Evolutionary conservation across 2,329 filamentous ascomycete genomes (phyloP).

Genomic region (Fusarium ambrosium): DNA sequence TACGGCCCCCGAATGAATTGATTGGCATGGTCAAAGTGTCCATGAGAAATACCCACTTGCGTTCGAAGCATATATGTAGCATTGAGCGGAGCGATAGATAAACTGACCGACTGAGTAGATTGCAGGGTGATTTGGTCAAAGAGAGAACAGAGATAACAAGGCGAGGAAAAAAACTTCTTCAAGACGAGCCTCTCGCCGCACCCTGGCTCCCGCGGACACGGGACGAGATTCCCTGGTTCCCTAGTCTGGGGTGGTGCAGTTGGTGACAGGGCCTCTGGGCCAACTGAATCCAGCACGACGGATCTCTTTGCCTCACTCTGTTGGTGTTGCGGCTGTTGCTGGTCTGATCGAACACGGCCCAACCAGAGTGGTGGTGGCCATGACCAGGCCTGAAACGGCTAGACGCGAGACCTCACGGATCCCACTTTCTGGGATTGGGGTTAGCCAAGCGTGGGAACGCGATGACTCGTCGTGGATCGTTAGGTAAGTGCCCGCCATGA

Average conservation of each 20-base stretch:
- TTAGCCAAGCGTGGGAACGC: conserved; percentile 19
- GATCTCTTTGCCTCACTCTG: conserved; percentile 40
- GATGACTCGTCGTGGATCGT: conserved; percentile 40
- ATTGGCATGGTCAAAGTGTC: conserved; percentile 30
- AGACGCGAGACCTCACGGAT: conserved; percentile 24
- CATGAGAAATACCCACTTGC: conserved; percentile 19
- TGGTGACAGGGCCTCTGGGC: conserved; percentile 31
- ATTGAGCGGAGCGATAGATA: conserved; percentile 13
- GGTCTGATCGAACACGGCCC: conserved; percentile 34
- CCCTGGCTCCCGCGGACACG: conserved; percentile 35
- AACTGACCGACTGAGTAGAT: conserved; percentile 6
- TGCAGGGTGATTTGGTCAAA: conserved; percentile 7
- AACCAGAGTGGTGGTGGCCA: conserved; percentile 36
- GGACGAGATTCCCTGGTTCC: conserved; percentile 37
- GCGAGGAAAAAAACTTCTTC: conserved; percentile 15
- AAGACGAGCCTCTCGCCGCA: conserved; percentile 18
- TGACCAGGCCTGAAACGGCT: conserved; percentile 29
- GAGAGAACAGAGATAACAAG: not conserved
- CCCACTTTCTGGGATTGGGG: conserved; percentile 26
- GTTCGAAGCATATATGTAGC: conserved; percentile 8
- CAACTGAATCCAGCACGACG: conserved; percentile 44
- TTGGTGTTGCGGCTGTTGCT: conserved; percentile 31
- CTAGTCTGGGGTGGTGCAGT: conserved; percentile 40
- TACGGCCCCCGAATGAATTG: conserved; percentile 32
- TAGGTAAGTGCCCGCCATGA: conserved; percentile 37